phyloP scores from a whole-genome alignment of 148 eudicot species.

The Rhododendron ferrugineum region DNA sequence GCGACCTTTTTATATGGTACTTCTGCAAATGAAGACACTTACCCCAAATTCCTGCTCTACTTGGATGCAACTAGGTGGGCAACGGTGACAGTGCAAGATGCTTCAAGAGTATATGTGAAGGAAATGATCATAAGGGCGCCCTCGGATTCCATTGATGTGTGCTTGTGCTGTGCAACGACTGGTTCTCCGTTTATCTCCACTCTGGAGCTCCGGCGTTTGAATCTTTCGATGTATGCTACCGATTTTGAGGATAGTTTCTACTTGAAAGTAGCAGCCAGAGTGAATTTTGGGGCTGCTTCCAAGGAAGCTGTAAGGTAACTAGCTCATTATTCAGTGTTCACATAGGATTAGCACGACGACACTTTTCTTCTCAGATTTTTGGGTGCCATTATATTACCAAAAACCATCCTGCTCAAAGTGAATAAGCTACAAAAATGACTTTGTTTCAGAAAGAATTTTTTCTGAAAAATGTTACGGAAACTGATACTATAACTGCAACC shows the following conservation, averaged over 20 bases:
- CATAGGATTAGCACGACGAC: neutral
- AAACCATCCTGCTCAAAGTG: neutral
- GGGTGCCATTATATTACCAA: neutral
- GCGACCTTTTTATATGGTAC: conserved; percentile 80
- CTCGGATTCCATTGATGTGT: conserved; percentile 62
- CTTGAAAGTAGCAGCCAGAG: conserved; percentile 74
- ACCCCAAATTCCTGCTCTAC: conserved; percentile 79
- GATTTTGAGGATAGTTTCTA: conserved; percentile 82
- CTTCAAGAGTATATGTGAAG: conserved; percentile 49
- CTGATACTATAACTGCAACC: neutral
- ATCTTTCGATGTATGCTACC: conserved; percentile 91
- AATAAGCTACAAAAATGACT: neutral
- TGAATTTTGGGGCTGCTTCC: conserved; percentile 79
- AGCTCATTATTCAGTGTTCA: conserved; percentile 1
- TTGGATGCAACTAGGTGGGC: conserved; percentile 96
- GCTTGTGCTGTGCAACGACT: conserved; percentile 88
- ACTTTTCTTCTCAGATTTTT: neutral
- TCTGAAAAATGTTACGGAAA: neutral
- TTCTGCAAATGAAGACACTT: conserved; percentile 38
- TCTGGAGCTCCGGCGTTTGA: conserved; percentile 77
- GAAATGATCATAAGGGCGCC: conserved; percentile 94
- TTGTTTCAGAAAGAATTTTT: neutral
- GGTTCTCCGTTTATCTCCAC: conserved; percentile 87
- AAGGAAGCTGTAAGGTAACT: conserved; percentile 63
- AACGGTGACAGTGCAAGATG: conserved; percentile 60